These are phyloP conservation scores for Ophiostoma sp. DNA, from an alignment of 2,329 filamentous ascomycete genomes.

Conservation along the genomic window DNA sequence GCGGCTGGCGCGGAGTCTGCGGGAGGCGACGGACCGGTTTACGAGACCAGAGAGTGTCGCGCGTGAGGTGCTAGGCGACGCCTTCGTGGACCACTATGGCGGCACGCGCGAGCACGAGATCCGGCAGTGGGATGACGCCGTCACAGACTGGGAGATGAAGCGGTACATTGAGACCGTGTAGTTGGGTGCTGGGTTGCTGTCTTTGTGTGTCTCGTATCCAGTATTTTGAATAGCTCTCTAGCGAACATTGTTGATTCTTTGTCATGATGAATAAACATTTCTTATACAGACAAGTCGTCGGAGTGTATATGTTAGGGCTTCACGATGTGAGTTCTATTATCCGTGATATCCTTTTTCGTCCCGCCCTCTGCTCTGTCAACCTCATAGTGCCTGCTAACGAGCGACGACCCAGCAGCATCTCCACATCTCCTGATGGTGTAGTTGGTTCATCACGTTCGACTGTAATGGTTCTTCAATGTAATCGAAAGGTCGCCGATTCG, in stretches of 20 bases:
- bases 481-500: constrained; percentile 18
- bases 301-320: no score
- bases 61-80: constrained; percentile 88
- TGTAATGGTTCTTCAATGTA: constrained; percentile 17
- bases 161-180: constrained; percentile 71
- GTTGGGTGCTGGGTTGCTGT: not conserved
- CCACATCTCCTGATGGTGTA: constrained; percentile 17
- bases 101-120: constrained; percentile 91
- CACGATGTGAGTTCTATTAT: not conserved
- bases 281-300: not conserved
- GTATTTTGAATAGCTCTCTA: not conserved
- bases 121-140: constrained; percentile 86
- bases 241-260: not conserved
- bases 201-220: not conserved
- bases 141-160: constrained; percentile 88
- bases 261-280: not conserved
- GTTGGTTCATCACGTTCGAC: constrained; percentile 18
- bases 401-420: not conserved
- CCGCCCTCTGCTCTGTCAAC: no score
- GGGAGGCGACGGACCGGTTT: constrained; percentile 77
- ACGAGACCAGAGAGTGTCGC: constrained; percentile 74
- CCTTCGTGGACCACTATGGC: constrained; percentile 92
- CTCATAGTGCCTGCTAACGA: no score
- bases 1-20: constrained; percentile 75
- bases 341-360: not conserved